Evolutionary conservation across 2,329 filamentous ascomycete species (phyloP).

Genomic region (Fusarium sp.): DNA sequence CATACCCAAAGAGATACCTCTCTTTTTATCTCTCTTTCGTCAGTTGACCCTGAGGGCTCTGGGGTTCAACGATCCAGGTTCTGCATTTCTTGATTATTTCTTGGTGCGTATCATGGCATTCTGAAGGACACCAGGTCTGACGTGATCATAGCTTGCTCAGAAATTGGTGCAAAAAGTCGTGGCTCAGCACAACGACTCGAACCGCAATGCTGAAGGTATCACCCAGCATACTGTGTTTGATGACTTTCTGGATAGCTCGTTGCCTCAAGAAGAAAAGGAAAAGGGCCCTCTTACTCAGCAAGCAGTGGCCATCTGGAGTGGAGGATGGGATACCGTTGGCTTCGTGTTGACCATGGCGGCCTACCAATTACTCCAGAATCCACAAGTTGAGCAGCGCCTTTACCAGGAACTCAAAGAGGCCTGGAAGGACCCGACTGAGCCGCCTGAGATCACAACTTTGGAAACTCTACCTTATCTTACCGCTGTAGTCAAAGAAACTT

Average conservation of each 20-base stretch:
- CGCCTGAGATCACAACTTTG: background rate
- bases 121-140: background rate
- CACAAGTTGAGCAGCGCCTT: background rate
- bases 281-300: background rate
- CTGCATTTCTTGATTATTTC: background rate
- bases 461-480: background rate
- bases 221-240: background rate
- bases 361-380: background rate
- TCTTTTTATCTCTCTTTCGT: background rate
- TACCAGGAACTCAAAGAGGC: background rate
- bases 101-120: background rate
- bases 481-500: background rate
- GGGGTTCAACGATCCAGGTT: background rate
- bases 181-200: background rate
- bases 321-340: slow-evolving; percentile 1
- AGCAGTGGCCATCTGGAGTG: slow-evolving; percentile 3
- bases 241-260: background rate
- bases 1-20: background rate
- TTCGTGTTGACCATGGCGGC: background rate
- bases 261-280: background rate
- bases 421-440: background rate
- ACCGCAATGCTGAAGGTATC: background rate
- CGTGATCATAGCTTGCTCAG: background rate
- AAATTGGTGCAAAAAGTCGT: background rate
- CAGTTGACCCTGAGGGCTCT: background rate